Base-by-base conservation (phyloP, 2,329 filamentous ascomycete species). In the Tolypocladium nubicola region DNA sequence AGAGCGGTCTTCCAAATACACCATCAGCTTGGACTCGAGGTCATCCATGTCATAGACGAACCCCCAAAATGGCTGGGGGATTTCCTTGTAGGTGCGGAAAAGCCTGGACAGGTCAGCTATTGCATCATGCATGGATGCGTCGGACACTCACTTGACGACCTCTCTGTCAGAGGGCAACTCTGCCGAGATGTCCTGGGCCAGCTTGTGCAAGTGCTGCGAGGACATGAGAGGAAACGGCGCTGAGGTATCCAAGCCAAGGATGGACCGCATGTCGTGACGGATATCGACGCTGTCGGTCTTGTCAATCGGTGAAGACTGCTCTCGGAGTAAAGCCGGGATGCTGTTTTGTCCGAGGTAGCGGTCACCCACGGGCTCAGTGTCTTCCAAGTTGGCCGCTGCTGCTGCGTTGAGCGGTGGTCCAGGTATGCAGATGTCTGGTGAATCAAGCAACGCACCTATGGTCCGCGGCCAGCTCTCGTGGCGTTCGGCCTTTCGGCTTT, bases 161-260 rank as follows among this genome's bases (percentile, higher is more conserved):
- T 87, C 84, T 40, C 83, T 73, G 62, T 86, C 83, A 0, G 83
- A 84, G 2, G 84, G 84, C 23, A 87, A 72, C 65, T 86, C 82
- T 8, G 77, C 73, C 2, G 79, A 79, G 53, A 86, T 86, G 59
- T 87, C 84, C 33, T 77, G 73, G 0, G 82, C 83, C 59, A 86
- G 70, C 55, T 75, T 76, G 61, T 85, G 80, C 43, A 87, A 76
- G 59, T 86, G 83, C 38, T 79, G 76, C 21, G 79, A 75, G 9
- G 84, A 86, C 84, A 86, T 87, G 64, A 87, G 76, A 33, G 84
- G 84, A 64, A 86, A 87, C 2, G 84, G 83, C 37, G 84, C 83
- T 39, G 83, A 85, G 57, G 82, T 85, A 65, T 87, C 83, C 40
- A 87, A 73, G 16, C 84, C 84, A 30, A 86, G 74, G 54, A 87